Percentiles rank a stretch among this genome's conserved stretches.
Conservation (phyloP, 108 stramenopile species). For the Halocafeteria seosinensis region DNA sequence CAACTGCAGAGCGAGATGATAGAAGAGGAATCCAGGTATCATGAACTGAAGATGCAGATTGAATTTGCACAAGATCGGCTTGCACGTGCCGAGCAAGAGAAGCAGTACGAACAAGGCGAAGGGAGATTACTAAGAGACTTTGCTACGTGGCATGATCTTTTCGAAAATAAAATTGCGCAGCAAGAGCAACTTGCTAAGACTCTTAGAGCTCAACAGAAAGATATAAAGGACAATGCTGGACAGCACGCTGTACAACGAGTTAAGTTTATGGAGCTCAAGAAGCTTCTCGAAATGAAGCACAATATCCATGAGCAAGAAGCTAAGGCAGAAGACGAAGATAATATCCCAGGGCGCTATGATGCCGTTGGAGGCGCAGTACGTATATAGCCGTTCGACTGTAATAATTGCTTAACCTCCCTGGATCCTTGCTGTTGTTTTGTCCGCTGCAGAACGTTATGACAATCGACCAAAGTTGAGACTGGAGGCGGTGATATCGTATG, state of each 20-base stretch:
- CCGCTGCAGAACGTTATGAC: too few relatives aligned
- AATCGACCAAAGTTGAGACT: too few relatives aligned
- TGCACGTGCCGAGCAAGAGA: constrained; percentile 33
- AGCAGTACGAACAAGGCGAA: constrained; percentile 28
- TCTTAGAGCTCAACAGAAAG: constrained; percentile 32
- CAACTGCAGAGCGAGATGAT: constrained; percentile 25
- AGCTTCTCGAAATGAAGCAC: constrained; percentile 6
- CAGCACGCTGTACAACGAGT: constrained; percentile 20
- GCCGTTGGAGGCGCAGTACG: too few relatives aligned
- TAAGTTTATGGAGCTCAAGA: constrained; percentile 14
- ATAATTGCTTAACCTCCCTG: too few relatives aligned
- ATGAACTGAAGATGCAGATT: constrained; percentile 22
- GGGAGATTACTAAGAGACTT: constrained; percentile 38
- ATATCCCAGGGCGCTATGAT: too few relatives aligned
- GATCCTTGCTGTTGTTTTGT: too few relatives aligned
- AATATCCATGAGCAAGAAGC: background rate
- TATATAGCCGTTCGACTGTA: too few relatives aligned
- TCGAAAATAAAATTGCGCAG: constrained; percentile 29
- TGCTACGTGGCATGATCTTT: constrained; percentile 24
- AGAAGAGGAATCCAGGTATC: constrained; percentile 14
- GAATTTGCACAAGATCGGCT: constrained; percentile 21
- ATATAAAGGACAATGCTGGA: constrained; percentile 22
- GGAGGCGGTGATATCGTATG: too few relatives aligned
- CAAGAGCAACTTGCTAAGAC: constrained; percentile 31
- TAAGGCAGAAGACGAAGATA: too few relatives aligned